A percentile compares a stretch with the other conserved stretches of the same genome.
Evolutionary conservation across 192 early-diverging fungal genomes (phyloP).

Genomic region (Backusella tuberculispora): DNA sequence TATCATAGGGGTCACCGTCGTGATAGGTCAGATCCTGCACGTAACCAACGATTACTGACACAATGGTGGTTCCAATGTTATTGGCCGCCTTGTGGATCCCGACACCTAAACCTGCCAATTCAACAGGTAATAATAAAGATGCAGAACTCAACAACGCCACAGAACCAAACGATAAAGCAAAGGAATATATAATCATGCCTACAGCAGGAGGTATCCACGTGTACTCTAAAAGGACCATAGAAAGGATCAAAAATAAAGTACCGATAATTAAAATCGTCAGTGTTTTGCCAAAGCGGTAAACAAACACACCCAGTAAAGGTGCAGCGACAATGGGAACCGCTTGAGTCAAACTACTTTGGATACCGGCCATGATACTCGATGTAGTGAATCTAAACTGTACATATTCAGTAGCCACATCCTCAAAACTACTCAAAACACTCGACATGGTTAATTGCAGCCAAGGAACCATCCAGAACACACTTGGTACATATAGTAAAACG

Average conservation of each 20-base stretch:
- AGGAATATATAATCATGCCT: conserved; percentile 57
- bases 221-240: conserved; percentile 50
- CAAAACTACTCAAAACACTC: conserved; percentile 40
- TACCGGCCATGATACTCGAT: conserved; percentile 28
- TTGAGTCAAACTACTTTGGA: conserved; percentile 53
- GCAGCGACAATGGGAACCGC: conserved; percentile 59
- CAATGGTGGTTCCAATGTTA: conserved; percentile 64
- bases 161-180: conserved; percentile 59
- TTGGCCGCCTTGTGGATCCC: conserved; percentile 65
- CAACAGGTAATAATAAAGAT: conserved; percentile 53
- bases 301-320: conserved; percentile 51
- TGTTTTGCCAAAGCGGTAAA: conserved; percentile 59
- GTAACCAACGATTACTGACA: conserved; percentile 59
- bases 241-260: conserved; percentile 24
- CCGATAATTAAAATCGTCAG: conserved; percentile 41
- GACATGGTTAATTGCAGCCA: conserved; percentile 37
- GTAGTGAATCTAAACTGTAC: conserved; percentile 35
- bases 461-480: conserved; percentile 35
- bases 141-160: conserved; percentile 57
- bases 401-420: conserved; percentile 35
- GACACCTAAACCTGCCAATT: conserved; percentile 54
- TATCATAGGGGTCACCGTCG: conserved; percentile 30
- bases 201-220: conserved; percentile 53
- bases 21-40: conserved; percentile 55
- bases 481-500: conserved; percentile 25